Conservation (phyloP, 345 rosid species). For the Pistacia vera region DNA sequence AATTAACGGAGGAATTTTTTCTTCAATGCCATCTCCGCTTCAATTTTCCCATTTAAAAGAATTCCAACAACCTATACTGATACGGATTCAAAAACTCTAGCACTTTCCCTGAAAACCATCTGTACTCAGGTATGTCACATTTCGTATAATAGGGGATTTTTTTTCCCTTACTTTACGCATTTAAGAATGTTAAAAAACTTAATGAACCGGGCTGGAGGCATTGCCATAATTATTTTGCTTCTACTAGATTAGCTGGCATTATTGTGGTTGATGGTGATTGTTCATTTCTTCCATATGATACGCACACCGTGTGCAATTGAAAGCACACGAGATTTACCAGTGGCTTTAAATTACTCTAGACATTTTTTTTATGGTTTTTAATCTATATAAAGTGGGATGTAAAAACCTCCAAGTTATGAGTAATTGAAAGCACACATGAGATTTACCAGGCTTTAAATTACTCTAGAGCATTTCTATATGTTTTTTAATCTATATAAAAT, state of each 20-base stretch:
- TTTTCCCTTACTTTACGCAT: slow-evolving; percentile 1
- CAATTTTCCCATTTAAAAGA: slow-evolving; percentile 60
- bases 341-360: slow-evolving; percentile 3
- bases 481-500: neutral
- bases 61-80: slow-evolving; percentile 48
- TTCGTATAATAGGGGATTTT: slow-evolving; percentile 5
- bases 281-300: neutral
- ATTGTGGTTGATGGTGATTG: neutral
- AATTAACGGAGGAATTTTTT: slow-evolving; percentile 67
- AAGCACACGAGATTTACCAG: neutral
- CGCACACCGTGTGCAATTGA: neutral
- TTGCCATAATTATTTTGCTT: neutral
- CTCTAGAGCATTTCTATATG: neutral
- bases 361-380: neutral
- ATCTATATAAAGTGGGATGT: neutral
- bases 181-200: neutral
- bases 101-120: slow-evolving; percentile 37
- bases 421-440: neutral
- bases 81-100: slow-evolving; percentile 26
- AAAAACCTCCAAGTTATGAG: neutral
- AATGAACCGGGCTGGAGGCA: slow-evolving; percentile 9
- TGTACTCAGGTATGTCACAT: slow-evolving; percentile 44
- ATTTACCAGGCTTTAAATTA: neutral
- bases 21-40: slow-evolving; percentile 70
- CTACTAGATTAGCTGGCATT: neutral